Conservation (phyloP, 2,329 filamentous ascomycete genomes). For the Sordariomycetes sp. region DNA sequence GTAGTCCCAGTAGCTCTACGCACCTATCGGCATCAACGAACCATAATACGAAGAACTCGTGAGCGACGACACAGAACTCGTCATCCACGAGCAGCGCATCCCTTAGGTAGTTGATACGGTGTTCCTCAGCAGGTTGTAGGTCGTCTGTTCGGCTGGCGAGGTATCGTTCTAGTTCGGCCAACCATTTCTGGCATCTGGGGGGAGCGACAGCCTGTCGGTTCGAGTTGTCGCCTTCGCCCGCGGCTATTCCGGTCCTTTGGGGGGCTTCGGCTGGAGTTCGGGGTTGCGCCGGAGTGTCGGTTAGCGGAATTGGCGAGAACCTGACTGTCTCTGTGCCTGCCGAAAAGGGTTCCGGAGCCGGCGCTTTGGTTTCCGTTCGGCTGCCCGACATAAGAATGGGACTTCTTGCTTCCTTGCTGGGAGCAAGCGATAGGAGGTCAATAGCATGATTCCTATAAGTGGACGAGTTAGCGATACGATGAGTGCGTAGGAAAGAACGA, state of each 20-base stretch:
- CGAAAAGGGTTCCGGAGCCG: neutral
- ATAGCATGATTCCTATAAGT: neutral
- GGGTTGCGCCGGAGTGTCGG: neutral
- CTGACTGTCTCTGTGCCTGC: neutral
- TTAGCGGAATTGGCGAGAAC: neutral
- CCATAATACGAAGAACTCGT: neutral
- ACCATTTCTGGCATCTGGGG: neutral
- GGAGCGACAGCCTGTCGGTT: neutral
- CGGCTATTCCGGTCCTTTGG: neutral
- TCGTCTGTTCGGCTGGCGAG: neutral
- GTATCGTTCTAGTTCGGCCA: neutral
- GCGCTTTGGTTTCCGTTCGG: neutral
- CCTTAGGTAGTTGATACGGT: neutral
- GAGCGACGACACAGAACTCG: neutral
- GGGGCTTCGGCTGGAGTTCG: neutral
- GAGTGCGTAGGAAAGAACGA: neutral
- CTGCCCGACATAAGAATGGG: neutral
- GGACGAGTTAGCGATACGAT: neutral
- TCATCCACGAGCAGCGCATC: neutral
- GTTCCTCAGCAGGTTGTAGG: neutral
- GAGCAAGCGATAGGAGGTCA: neutral
- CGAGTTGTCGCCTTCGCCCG: neutral
- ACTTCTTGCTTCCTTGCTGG: slow-evolving; percentile 1
- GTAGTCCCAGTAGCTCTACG: neutral
- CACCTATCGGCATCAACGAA: neutral